Evolutionary conservation across 768 basidiomycete genomes (phyloP).

Genomic region (Scleroderma bovista): DNA sequence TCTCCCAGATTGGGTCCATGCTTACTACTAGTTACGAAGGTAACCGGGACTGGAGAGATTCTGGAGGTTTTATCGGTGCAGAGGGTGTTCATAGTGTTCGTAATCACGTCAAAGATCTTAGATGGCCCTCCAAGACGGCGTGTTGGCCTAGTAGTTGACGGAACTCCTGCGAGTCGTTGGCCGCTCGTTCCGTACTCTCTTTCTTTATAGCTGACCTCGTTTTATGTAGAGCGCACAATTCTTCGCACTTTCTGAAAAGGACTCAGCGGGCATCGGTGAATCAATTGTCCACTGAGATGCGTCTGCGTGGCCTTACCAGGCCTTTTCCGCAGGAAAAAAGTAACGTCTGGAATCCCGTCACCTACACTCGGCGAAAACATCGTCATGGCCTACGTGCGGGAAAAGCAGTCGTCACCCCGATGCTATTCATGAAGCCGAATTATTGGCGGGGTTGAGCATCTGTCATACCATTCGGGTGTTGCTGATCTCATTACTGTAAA

Average conservation of each 20-base stretch:
- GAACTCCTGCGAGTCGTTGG: constrained; percentile 65
- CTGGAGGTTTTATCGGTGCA: constrained; percentile 73
- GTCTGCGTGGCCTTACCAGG: background rate
- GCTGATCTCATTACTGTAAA: too few relatives aligned
- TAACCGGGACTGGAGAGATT: constrained; percentile 68
- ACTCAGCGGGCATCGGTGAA: background rate
- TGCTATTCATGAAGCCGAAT: constrained; percentile 84
- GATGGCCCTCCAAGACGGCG: constrained; percentile 71
- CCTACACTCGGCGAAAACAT: constrained; percentile 88
- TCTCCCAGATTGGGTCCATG: background rate
- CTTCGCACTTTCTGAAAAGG: background rate
- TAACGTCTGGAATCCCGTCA: constrained; percentile 96
- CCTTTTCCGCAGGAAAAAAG: constrained; percentile 47
- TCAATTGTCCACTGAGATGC: too few relatives aligned
- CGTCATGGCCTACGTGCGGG: constrained; percentile 90
- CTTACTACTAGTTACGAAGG: constrained; percentile 36
- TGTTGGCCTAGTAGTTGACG: constrained; percentile 80
- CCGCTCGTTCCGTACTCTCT: background rate
- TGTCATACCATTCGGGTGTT: too few relatives aligned
- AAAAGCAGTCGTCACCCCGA: constrained; percentile 65
- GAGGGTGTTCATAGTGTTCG: constrained; percentile 47
- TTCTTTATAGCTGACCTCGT: background rate
- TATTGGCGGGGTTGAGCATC: constrained; percentile 63
- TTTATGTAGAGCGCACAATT: background rate
- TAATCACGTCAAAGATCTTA: constrained; percentile 71